A percentile compares a stretch with the other conserved stretches of the same genome.
Evolutionary conservation across 2,329 filamentous ascomycete genomes (phyloP).

Genomic region (Podosphaera fusca): DNA sequence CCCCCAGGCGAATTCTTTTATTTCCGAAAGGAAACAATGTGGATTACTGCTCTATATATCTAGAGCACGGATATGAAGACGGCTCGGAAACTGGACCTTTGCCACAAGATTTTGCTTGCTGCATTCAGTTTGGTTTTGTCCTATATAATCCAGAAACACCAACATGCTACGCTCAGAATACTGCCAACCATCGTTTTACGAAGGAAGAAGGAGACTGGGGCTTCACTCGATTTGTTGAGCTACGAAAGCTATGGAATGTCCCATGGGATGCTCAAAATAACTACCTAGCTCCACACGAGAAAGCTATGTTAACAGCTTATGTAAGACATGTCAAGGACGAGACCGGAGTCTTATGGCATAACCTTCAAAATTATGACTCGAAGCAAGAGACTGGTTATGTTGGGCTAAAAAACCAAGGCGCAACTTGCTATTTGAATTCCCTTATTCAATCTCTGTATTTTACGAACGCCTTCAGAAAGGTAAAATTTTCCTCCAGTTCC

Average conservation of each 20-base stretch:
- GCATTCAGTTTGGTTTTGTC: conserved; percentile 84
- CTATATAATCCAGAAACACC: conserved; percentile 88
- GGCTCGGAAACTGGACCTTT: conserved; percentile 24
- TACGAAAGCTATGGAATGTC: conserved; percentile 60
- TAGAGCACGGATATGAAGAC: conserved; percentile 77
- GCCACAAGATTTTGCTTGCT: conserved; percentile 88
- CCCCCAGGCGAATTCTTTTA: conserved; percentile 62
- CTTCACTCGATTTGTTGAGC: conserved; percentile 87
- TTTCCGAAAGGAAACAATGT: conserved; percentile 92
- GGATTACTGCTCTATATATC: conserved; percentile 81
- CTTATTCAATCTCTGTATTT: conserved; percentile 68
- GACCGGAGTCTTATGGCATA: conserved; percentile 76
- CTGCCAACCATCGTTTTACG: conserved; percentile 86
- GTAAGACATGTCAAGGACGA: conserved; percentile 66
- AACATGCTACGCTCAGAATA: conserved; percentile 56
- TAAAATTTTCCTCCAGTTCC: conserved; percentile 17
- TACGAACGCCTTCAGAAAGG: conserved; percentile 83
- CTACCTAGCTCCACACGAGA: conserved; percentile 55
- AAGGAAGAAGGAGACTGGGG: conserved; percentile 96
- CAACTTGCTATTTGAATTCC: conserved; percentile 73
- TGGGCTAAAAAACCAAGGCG: conserved; percentile 87
- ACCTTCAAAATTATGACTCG: conserved; percentile 89
- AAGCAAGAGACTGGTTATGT: conserved; percentile 98
- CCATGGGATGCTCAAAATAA: conserved; percentile 47
- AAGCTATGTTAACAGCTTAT: conserved; percentile 61